Evolutionary conservation across 306 rosid genomes (phyloP).

Genomic region (Lithocarpus polystachyus): DNA sequence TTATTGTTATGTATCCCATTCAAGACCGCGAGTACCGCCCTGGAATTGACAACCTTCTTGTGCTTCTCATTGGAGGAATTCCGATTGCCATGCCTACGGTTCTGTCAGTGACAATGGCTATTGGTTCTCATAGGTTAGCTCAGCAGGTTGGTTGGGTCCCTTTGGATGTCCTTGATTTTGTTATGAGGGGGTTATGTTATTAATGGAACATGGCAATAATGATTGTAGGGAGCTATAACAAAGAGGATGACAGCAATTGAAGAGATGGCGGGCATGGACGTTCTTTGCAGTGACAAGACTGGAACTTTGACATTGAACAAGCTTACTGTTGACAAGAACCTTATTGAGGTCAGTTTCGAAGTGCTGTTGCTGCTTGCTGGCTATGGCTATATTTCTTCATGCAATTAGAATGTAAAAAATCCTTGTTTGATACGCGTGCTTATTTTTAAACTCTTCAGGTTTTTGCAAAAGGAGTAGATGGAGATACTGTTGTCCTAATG

Average conservation of each 20-base stretch:
- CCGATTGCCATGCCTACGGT: slow-evolving; percentile 99
- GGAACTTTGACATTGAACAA: slow-evolving; percentile 92
- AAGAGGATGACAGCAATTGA: slow-evolving; percentile 99
- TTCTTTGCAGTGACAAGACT: slow-evolving; percentile 98
- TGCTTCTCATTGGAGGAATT: slow-evolving; percentile 97
- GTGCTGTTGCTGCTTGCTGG: slow-evolving; percentile 14
- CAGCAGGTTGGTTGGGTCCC: slow-evolving; percentile 72
- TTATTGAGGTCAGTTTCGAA: slow-evolving; percentile 66
- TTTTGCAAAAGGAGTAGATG: slow-evolving; percentile 89
- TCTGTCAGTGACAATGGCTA: slow-evolving; percentile 96
- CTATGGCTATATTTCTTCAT: slow-evolving; percentile 2
- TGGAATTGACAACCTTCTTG: slow-evolving; percentile 96
- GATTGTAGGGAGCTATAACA: slow-evolving; percentile 89
- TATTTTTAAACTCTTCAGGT: slow-evolving; percentile 46
- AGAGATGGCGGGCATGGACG: slow-evolving; percentile 99
- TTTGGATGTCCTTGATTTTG: slow-evolving; percentile 12
- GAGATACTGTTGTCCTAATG: slow-evolving; percentile 88
- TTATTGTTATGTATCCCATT: slow-evolving; percentile 93
- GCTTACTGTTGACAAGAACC: slow-evolving; percentile 88
- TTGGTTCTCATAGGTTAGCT: slow-evolving; percentile 92
- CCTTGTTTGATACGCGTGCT: slow-evolving; percentile 14
- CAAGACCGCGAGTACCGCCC: slow-evolving; percentile 90
- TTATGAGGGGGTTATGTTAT: slow-evolving; percentile 1
- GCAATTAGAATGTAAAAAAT: neutral
- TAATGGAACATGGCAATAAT: slow-evolving; percentile 22